Evolutionary conservation across 1,284 basidiomycete species (phyloP).

Genomic region (Moniliophthora roreri): DNA sequence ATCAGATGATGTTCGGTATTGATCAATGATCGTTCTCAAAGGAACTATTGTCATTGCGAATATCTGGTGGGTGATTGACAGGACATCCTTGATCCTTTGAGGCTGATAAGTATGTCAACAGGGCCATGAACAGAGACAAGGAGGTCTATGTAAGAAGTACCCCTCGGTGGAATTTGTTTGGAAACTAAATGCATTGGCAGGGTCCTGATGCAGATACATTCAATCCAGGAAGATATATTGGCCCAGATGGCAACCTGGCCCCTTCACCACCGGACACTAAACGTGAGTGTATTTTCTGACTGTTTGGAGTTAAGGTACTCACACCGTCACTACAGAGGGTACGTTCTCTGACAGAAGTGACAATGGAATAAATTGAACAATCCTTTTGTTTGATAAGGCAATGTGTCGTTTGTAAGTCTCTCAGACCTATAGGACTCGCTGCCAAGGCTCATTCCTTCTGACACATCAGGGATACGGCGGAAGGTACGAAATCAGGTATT

Average conservation of each 20-base stretch:
- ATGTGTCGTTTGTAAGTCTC: constrained; percentile 1
- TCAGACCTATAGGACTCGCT: not conserved
- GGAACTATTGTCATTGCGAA: constrained; percentile 20
- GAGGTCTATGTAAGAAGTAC: not conserved
- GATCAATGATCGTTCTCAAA: constrained; percentile 21
- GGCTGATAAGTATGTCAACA: not conserved
- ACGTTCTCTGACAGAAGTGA: not conserved
- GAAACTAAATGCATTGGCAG: not conserved
- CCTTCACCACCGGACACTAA: constrained; percentile 4
- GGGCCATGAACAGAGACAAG: constrained; percentile 13
- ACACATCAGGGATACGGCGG: not conserved
- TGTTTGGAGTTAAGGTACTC: not conserved
- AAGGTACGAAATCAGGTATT: not conserved
- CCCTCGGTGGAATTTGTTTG: not conserved
- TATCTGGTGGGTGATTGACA: constrained; percentile 19
- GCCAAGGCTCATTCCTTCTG: not conserved
- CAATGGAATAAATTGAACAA: not conserved
- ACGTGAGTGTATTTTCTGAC: not conserved
- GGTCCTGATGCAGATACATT: constrained; percentile 2
- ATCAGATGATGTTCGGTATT: not conserved
- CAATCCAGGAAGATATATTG: not conserved
- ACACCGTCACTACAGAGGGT: not conserved
- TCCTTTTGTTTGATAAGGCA: not conserved
- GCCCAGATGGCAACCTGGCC: constrained; percentile 1
- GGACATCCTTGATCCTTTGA: not conserved